Evolutionary conservation across 176 grass and related monocot species (phyloP), one percentile per base, ranked within the genome.

Genomic region (Lolium multiflorum): DNA sequence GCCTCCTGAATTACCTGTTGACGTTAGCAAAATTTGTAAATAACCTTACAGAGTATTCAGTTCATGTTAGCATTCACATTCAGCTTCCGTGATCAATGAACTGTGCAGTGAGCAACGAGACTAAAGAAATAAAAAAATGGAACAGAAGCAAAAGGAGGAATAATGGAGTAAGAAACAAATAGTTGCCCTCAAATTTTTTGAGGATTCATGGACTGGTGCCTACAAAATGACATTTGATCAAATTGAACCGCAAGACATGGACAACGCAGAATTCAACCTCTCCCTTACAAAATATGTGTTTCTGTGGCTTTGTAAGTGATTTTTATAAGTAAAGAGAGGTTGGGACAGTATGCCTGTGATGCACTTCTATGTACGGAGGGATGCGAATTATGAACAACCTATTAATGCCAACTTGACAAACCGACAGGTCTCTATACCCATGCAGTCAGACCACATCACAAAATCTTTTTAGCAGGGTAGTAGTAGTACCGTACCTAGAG

Each of bases 1-100:
- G 22, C 95, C 95, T 76, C 92, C 92, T 43, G 95, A 94, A 61
- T 97, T 94, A 82, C 95, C 90, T 92, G 78, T 38, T 1, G 11
- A 86, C 81, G 44, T 66, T 68, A 14, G 71, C 3, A 79, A 87
- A 69, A 22, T 2, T 12, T 67, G 68, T 84, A 75, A 87, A 76
- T 75, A 52, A 59, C 11, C 9, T 69, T 58, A 74, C 4, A 38
- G 31, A 9, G 24, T 66, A 67, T 59, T 67, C 17, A 41, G 64
- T 69, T 75, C 66, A 87, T 79, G 46, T 41, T 64, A 57, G 22
- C 18, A 63, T 60, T 38, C 28, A 79, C 28, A 79, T 39, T 58
- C 48, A 51, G 74, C 44, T 37, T 78, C 17, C 9, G 1, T 2
- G 11, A 16, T n/a, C 46, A 81, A 25, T 38, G 16, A 87, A 74